Evolutionary conservation across 2,329 filamentous ascomycete genomes (phyloP).

Genomic region (Phyllosticta citrichinensis): DNA sequence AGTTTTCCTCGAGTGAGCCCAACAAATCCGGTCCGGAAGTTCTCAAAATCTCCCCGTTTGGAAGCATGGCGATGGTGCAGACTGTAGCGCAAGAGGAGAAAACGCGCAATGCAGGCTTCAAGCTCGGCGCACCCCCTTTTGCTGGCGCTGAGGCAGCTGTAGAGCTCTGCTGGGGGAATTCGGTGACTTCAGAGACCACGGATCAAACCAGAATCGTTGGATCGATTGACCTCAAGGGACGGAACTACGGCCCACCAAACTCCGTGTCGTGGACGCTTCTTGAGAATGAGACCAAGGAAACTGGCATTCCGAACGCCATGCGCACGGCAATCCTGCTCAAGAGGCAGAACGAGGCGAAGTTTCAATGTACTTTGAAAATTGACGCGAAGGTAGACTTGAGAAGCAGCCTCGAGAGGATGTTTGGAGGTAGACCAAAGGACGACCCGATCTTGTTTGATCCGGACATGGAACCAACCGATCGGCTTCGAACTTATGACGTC

Average conservation of each 20-base stretch:
- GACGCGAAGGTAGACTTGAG: constrained; percentile 17
- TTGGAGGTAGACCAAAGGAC: constrained; percentile 13
- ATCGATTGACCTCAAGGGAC: constrained; percentile 14
- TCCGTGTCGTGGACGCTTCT: constrained; percentile 18
- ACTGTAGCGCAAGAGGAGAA: too few species aligned
- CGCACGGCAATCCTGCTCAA: constrained; percentile 17
- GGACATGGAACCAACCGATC: constrained; percentile 1
- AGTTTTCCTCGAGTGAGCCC: too few species aligned
- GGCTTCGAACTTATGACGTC: neutral
- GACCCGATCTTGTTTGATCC: constrained; percentile 14
- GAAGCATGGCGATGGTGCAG: too few species aligned
- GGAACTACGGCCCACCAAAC: constrained; percentile 14
- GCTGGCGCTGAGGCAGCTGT: too few species aligned
- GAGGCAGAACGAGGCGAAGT: constrained; percentile 18
- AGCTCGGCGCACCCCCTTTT: too few species aligned
- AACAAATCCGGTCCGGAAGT: too few species aligned
- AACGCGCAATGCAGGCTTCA: too few species aligned
- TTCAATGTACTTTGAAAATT: constrained; percentile 21
- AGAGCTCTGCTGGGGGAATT: too few species aligned
- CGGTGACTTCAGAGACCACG: too few species aligned
- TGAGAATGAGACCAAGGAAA: constrained; percentile 17
- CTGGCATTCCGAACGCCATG: constrained; percentile 16
- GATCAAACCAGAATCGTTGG: too few species aligned
- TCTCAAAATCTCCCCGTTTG: too few species aligned
- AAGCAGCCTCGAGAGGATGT: constrained; percentile 16